phyloP scores from a whole-genome alignment of 495 filamentous ascomycete species.

The Lepidopterella palustris region DNA sequence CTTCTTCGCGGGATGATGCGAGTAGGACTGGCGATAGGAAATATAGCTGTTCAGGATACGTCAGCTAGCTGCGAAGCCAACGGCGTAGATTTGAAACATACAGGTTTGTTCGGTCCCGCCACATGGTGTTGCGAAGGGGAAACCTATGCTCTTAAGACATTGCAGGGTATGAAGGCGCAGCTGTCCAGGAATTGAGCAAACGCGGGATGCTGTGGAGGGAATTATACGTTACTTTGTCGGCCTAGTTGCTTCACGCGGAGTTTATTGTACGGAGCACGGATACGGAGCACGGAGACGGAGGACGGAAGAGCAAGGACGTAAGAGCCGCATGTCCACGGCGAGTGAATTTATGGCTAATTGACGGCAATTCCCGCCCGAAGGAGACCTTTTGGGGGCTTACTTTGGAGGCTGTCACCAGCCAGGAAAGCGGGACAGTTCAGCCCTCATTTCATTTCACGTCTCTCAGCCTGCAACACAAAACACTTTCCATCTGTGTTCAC shows the following conservation, averaged over 20 bases:
- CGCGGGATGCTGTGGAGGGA: no score
- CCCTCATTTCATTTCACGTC: conserved; percentile 6
- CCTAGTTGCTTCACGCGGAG: neutral
- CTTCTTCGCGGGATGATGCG: conserved; percentile 87
- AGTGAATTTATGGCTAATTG: neutral
- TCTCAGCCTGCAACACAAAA: conserved; percentile 5
- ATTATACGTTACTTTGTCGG: no score
- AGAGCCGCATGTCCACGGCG: neutral
- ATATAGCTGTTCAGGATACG: conserved; percentile 62
- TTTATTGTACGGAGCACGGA: no score
- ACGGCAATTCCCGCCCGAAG: conserved; percentile 5
- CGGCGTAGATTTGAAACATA: conserved; percentile 40
- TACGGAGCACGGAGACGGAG: no score
- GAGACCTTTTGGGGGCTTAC: neutral
- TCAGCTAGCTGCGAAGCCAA: conserved; percentile 12
- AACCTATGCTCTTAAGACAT: conserved; percentile 21
- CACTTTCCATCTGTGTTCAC: neutral
- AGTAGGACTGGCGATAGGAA: conserved; percentile 96
- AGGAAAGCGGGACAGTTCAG: conserved; percentile 24
- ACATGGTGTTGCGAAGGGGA: conserved; percentile 54
- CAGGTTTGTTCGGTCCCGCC: conserved; percentile 98
- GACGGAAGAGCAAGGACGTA: no score
- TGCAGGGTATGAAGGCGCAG: neutral
- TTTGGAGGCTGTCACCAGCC: neutral
- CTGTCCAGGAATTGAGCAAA: neutral